These are phyloP conservation scores for Cystobasidium slooffiae DNA, from an alignment of 1,284 basidiomycete species.

Conservation along the genomic window DNA sequence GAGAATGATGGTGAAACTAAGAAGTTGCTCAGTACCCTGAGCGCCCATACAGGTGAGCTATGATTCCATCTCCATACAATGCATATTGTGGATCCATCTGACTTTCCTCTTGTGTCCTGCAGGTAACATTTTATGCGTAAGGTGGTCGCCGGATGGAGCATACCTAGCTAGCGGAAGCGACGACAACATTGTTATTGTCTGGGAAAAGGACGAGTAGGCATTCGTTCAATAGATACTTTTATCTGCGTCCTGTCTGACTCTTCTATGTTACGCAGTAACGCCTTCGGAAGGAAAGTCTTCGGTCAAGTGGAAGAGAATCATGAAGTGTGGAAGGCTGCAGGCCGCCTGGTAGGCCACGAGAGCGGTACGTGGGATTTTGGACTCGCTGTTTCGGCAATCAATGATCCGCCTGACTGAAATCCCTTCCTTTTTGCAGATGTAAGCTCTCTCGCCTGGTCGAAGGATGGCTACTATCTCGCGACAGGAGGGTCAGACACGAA, in stretches of 20 bases:
- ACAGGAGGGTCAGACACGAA: constrained; percentile 91
- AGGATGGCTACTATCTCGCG: constrained; percentile 86
- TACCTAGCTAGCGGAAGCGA: constrained; percentile 97
- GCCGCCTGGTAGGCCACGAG: constrained; percentile 87
- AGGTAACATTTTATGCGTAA: constrained; percentile 87
- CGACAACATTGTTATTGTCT: constrained; percentile 93
- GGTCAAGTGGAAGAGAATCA: constrained; percentile 91
- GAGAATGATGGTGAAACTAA: constrained; percentile 77
- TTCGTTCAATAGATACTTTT: constrained; percentile 10
- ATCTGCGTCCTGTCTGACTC: background rate
- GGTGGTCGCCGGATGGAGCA: constrained; percentile 92
- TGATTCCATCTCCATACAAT: background rate
- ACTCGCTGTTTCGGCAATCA: background rate
- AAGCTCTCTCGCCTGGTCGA: constrained; percentile 92
- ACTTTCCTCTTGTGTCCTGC: background rate
- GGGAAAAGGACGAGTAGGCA: constrained; percentile 92
- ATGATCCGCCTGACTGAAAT: background rate
- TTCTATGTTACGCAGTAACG: constrained; percentile 38
- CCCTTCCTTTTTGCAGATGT: constrained; percentile 69
- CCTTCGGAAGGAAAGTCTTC: constrained; percentile 83
- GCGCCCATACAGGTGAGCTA: constrained; percentile 79
- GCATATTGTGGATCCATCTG: background rate
- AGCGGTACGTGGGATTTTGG: constrained; percentile 66
- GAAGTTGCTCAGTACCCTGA: constrained; percentile 85
- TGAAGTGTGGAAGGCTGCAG: constrained; percentile 96